phyloP scores from a whole-genome alignment of 208 protist species.

The Leishmania amazonensis region DNA sequence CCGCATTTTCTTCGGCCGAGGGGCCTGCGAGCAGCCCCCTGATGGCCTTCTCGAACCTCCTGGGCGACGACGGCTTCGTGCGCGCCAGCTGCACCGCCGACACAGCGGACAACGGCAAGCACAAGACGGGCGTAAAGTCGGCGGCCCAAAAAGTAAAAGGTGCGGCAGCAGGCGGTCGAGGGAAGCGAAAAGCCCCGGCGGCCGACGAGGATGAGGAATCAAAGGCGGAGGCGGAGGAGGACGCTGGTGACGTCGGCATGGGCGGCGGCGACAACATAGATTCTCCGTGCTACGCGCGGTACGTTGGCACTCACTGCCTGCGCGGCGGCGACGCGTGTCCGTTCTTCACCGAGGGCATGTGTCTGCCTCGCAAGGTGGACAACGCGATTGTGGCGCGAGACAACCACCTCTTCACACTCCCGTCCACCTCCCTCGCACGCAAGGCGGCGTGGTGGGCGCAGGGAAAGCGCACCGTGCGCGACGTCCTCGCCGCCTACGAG shows the following conservation, averaged over 20 bases:
- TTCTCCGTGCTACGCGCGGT: slow-evolving; percentile 53
- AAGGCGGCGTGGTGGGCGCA: slow-evolving; percentile 84
- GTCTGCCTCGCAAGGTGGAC: slow-evolving; percentile 73
- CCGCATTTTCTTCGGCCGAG: neutral
- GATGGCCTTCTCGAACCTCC: slow-evolving; percentile 21
- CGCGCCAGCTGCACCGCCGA: slow-evolving; percentile 10
- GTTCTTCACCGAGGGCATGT: slow-evolving; percentile 85
- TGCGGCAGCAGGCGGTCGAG: slow-evolving; percentile 2
- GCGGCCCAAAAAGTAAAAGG: slow-evolving; percentile 19
- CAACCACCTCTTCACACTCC: slow-evolving; percentile 91
- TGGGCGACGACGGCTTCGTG: slow-evolving; percentile 35
- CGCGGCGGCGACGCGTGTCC: slow-evolving; percentile 70
- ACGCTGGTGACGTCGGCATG: neutral
- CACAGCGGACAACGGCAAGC: slow-evolving; percentile 1
- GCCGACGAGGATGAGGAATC: slow-evolving; percentile 9
- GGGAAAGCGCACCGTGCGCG: slow-evolving; percentile 71
- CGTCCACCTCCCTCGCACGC: slow-evolving; percentile 62
- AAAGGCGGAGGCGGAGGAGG: neutral
- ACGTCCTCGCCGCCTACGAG: slow-evolving; percentile 70
- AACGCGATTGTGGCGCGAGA: slow-evolving; percentile 58
- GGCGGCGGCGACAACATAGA: neutral
- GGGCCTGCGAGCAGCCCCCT: slow-evolving; percentile 9
- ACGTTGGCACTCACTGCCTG: slow-evolving; percentile 73
- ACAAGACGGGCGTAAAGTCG: slow-evolving; percentile 14
- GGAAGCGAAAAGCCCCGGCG: slow-evolving; percentile 7